These are phyloP conservation scores for Emergomyces africanus DNA, from an alignment of 2,329 filamentous ascomycete species.

Conservation along the genomic window DNA sequence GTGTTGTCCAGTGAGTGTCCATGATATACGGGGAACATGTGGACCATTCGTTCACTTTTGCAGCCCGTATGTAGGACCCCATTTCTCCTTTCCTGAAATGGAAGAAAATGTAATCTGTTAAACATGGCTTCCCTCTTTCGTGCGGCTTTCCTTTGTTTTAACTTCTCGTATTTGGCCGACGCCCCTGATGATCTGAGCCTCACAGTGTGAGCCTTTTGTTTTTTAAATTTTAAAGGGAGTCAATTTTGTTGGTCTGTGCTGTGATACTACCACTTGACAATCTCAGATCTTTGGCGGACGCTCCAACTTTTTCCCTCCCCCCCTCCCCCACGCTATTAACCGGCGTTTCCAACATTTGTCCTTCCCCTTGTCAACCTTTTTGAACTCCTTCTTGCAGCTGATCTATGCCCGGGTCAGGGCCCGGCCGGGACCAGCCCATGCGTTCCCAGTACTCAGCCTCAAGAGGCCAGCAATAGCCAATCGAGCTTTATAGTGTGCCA, in stretches of 20 bases:
- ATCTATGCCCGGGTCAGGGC: background rate
- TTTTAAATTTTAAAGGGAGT: too few species aligned
- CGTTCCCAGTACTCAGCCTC: background rate
- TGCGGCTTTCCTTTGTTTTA: background rate
- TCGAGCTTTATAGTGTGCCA: background rate
- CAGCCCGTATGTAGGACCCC: background rate
- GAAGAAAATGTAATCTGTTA: background rate
- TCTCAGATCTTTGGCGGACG: background rate
- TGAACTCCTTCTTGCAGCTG: background rate
- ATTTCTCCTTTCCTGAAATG: background rate
- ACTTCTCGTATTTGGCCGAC: background rate
- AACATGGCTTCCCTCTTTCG: background rate
- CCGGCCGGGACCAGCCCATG: background rate
- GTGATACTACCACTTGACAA: background rate
- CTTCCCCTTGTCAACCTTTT: background rate
- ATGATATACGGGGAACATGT: background rate
- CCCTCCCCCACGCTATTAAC: background rate
- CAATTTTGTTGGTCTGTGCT: too few species aligned
- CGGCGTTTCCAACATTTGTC: background rate
- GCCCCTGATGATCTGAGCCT: background rate
- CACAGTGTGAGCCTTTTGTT: background rate
- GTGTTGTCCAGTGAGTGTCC: background rate
- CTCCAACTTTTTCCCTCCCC: background rate
- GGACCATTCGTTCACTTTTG: background rate
- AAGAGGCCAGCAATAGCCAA: background rate